Conservation (phyloP, 129 eudicot species). For the Daucus carota region DH1_v3.0 NC_030388.2:21509001-21509500, state of each 20-base stretch:
- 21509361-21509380: constrained; percentile 47
- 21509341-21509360: constrained; percentile 44
- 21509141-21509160: constrained; percentile 46
- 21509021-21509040: constrained; percentile 27
- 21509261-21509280: constrained; percentile 36
- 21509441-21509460: constrained; percentile 44
- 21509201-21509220: constrained; percentile 34
- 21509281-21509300: constrained; percentile 34
- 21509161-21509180: constrained; percentile 41
- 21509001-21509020: constrained; percentile 40
- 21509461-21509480: constrained; percentile 54
- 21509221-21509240: constrained; percentile 42
- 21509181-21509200: constrained; percentile 46
- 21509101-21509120: constrained; percentile 8
- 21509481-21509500: constrained; percentile 25
- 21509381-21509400: constrained; percentile 41
- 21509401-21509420: constrained; percentile 39
- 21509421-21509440: constrained; percentile 26
- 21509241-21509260: constrained; percentile 37
- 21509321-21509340: constrained; percentile 47
- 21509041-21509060: constrained; percentile 25
- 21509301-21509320: constrained; percentile 49
- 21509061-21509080: constrained; percentile 29
- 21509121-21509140: constrained; percentile 24
- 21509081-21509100: constrained; percentile 17